Conservation (phyloP, 495 filamentous ascomycete species). For the Jackrogersella minutella region DNA sequence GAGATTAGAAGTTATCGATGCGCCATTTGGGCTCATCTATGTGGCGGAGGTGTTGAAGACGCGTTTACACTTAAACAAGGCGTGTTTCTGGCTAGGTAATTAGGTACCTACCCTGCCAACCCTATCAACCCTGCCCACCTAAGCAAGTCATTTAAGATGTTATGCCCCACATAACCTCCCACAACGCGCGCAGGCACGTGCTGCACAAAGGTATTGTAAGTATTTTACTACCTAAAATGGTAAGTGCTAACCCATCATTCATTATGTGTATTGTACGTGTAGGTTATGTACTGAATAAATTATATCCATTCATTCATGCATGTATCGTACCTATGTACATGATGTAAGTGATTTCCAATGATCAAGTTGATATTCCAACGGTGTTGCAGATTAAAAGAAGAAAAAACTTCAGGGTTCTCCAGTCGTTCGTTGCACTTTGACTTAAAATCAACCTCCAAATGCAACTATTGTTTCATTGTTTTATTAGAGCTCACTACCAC, state of each 20-base stretch:
- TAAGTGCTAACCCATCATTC: not conserved
- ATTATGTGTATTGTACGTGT: too few relatives aligned
- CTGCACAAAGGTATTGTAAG: not conserved
- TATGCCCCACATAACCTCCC: slow-evolving; percentile 1
- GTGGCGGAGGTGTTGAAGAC: not conserved
- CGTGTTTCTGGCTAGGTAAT: too few relatives aligned
- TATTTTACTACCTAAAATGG: not conserved
- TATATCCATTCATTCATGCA: too few relatives aligned
- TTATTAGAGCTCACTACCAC: not conserved
- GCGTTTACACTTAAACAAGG: not conserved
- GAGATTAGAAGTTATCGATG: not conserved
- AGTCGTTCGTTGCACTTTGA: not conserved
- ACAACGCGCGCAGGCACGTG: slow-evolving; percentile 38
- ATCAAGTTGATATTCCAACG: too few relatives aligned
- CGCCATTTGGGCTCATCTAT: not conserved
- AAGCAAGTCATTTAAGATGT: slow-evolving; percentile 8
- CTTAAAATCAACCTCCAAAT: not conserved
- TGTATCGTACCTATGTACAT: too few relatives aligned
- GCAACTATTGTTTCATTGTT: not conserved
- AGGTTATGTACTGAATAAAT: too few relatives aligned
- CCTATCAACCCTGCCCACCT: too few relatives aligned
- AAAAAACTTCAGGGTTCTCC: too few relatives aligned
- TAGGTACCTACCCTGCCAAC: too few relatives aligned
- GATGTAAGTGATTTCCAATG: too few relatives aligned
- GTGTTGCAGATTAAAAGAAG: too few relatives aligned